A percentile compares a stretch with the other conserved stretches of the same genome.
phyloP scores from a whole-genome alignment of 1,139 yeast species.

The Hansenula sp. region DNA sequence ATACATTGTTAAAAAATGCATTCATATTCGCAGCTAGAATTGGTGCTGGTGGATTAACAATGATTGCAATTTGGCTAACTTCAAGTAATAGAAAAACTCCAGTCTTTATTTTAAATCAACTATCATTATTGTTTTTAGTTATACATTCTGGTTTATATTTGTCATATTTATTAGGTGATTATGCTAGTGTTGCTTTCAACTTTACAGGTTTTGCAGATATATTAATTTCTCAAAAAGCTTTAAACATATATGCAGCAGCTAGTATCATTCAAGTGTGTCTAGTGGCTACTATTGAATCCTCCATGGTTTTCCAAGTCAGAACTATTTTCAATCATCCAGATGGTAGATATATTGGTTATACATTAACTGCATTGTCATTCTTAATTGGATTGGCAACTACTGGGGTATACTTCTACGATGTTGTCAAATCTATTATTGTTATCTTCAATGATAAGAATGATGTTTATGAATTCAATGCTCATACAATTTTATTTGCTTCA shows the following conservation, averaged over 20 bases:
- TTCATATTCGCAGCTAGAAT: constrained; percentile 38
- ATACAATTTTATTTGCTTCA: constrained; percentile 60
- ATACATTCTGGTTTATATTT: constrained; percentile 59
- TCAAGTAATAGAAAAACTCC: constrained; percentile 54
- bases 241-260: constrained; percentile 49
- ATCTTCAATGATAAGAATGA: constrained; percentile 22
- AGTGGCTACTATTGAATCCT: constrained; percentile 53
- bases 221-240: constrained; percentile 28
- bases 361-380: constrained; percentile 37
- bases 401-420: constrained; percentile 48
- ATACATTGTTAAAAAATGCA: constrained; percentile 21
- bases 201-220: constrained; percentile 44
- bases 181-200: constrained; percentile 41
- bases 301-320: constrained; percentile 66
- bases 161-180: constrained; percentile 48
- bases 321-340: constrained; percentile 61
- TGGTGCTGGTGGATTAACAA: constrained; percentile 37
- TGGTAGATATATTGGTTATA: constrained; percentile 33
- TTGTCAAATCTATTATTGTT: constrained; percentile 30
- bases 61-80: constrained; percentile 35
- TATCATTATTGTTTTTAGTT: constrained; percentile 48
- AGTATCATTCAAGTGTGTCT: constrained; percentile 57
- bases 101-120: constrained; percentile 64
- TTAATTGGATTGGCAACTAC: constrained; percentile 45
- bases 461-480: constrained; percentile 36